These are phyloP conservation scores for Exophiala oligosperma DNA, from an alignment of 2,329 filamentous ascomycete genomes.

Conservation along the genomic window DNA sequence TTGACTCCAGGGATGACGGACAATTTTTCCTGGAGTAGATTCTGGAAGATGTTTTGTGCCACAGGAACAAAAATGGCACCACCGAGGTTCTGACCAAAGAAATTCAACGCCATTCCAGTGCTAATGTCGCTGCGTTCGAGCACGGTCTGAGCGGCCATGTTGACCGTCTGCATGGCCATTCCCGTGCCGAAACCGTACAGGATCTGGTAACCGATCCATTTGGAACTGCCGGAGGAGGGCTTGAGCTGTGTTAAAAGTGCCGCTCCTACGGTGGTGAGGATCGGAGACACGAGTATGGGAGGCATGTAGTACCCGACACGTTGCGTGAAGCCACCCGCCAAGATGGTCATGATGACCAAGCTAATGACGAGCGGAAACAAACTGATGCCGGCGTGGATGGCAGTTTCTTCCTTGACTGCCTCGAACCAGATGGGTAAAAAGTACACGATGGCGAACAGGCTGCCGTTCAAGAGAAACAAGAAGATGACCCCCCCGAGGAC, in stretches of 20 bases:
- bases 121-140: conserved; percentile 27
- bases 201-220: conserved; percentile 36
- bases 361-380: conserved; percentile 15
- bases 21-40: conserved; percentile 12
- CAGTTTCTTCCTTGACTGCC: conserved; percentile 28
- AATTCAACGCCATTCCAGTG: conserved; percentile 19
- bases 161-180: conserved; percentile 25
- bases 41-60: conserved; percentile 23
- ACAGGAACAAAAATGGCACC: conserved; percentile 22
- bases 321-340: conserved; percentile 22
- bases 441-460: not conserved
- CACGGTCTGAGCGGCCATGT: conserved; percentile 26
- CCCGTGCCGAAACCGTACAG: conserved; percentile 33
- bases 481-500: conserved; percentile 4
- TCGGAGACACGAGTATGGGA: conserved; percentile 32
- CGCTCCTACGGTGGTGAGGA: conserved; percentile 27
- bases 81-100: conserved; percentile 16
- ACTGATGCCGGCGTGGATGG: conserved; percentile 26
- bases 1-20: conserved; percentile 5
- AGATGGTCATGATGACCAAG: conserved; percentile 17
- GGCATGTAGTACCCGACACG: conserved; percentile 35
- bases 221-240: not conserved
- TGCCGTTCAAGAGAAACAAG: not conserved
- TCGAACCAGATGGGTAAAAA: conserved; percentile 27
- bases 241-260: conserved; percentile 26